Evolutionary conservation across 345 rosid genomes (phyloP), one percentile per base, ranked within the genome.

Genomic region (Carallia pectinifolia): DNA sequence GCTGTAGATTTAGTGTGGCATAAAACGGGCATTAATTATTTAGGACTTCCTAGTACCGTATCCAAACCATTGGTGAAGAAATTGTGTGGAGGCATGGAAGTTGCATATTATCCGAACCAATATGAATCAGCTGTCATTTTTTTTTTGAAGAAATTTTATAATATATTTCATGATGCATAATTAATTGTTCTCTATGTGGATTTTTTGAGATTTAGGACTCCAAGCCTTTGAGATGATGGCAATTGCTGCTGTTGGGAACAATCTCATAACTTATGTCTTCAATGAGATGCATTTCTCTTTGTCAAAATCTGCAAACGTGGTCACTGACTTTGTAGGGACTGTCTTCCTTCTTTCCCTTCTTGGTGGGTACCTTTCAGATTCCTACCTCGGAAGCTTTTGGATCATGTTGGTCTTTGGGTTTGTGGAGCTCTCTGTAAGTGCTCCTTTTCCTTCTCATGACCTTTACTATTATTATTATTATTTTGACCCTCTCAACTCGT

Each of bases 351-450:
- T 92, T 39, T 83, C 97, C 59, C 92, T 92, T 39, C 81, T 92
- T 62, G 97, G 97, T 68, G 97, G 96, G 40, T 92, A 84, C 87
- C 87, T 92, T 52, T 84, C 94, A 13, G 96, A 92, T 83, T 88
- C 97, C 62, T 88, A 83, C 70, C 82, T 87, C 30, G 91, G 89
- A 9, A 87, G 91, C 77, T 85, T 83, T 55, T 75, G 85, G 62
- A 85, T 87, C 52, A 85, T 87, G 81, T 67, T 87, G 36, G 58
- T 83, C 65, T 85, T 87, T 6, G 87, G 85, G 36, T 62, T 83
- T 70, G 78, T 87, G 9, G 91, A 87, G 76, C 82, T 87, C 65
- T 85, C 73, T 47, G 91, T 87, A 77, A 68, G 84, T 79, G 44
- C 39, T 29, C 8, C 16, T 19, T 19, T 61, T 19, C 16, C 29